phyloP scores from a whole-genome alignment of 1,284 basidiomycete genomes.

The Anthracocystis walkeri region DNA sequence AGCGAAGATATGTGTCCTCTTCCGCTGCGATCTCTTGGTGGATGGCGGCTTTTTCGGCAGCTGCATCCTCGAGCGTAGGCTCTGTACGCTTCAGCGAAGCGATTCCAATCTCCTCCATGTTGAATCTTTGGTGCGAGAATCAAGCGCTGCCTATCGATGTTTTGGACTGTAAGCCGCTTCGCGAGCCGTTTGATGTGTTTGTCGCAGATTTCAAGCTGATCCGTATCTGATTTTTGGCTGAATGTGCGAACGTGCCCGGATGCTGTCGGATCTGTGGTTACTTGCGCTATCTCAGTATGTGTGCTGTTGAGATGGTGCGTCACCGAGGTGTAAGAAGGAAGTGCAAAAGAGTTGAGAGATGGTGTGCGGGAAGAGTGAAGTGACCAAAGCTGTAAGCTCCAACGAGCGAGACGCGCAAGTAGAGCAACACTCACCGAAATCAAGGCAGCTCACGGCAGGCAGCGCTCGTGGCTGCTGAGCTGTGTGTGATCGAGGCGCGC shows the following conservation, averaged over 20 bases:
- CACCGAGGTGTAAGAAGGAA: not conserved
- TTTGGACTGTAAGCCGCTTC: not conserved
- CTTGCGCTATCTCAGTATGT: not conserved
- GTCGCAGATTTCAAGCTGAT: not conserved
- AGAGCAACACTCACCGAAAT: slow-evolving; percentile 28
- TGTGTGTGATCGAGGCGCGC: slow-evolving; percentile 44
- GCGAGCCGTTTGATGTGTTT: not conserved
- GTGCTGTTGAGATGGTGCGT: not conserved
- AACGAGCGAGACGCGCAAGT: slow-evolving; percentile 46
- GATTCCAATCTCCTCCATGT: slow-evolving; percentile 68
- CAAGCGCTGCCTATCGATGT: not conserved
- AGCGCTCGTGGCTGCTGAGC: slow-evolving; percentile 7
- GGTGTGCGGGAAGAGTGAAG: slow-evolving; percentile 4
- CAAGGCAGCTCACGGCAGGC: not conserved
- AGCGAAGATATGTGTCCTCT: slow-evolving; percentile 66
- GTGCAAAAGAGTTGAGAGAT: not conserved
- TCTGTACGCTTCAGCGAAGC: slow-evolving; percentile 49
- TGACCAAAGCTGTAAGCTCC: slow-evolving; percentile 24
- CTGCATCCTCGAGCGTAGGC: slow-evolving; percentile 60
- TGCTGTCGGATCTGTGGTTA: not conserved
- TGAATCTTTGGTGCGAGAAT: not conserved
- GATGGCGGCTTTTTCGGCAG: slow-evolving; percentile 59
- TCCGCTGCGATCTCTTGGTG: slow-evolving; percentile 60
- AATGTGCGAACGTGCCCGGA: not conserved
- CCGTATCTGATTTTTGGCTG: not conserved